Percentiles rank a stretch among this genome's conserved stretches.
These are phyloP conservation scores for Jackrogersella multiformis DNA, from an alignment of 495 filamentous ascomycete species.

Conservation along the genomic window DNA sequence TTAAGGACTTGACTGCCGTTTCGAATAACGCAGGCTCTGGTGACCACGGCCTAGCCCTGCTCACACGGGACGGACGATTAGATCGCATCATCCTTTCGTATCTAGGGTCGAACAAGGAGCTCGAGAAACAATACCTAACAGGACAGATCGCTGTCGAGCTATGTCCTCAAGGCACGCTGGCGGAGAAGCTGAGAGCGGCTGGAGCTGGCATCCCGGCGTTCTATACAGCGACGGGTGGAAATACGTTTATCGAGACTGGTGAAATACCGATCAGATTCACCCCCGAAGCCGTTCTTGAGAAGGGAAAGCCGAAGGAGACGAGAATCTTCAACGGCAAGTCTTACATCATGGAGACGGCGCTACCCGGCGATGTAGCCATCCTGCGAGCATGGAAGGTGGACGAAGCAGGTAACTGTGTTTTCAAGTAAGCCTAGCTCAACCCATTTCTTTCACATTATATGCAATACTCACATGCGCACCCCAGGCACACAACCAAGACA, in stretches of 20 bases:
- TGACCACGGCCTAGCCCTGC: constrained; percentile 61
- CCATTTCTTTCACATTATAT: background rate
- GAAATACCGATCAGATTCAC: constrained; percentile 66
- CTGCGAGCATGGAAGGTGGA: constrained; percentile 71
- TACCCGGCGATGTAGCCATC: constrained; percentile 70
- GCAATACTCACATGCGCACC: background rate
- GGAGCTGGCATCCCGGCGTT: constrained; percentile 75
- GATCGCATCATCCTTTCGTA: constrained; percentile 68
- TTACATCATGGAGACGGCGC: constrained; percentile 70
- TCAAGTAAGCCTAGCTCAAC: constrained; percentile 51
- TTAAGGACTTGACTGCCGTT: constrained; percentile 66
- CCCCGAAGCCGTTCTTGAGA: constrained; percentile 62
- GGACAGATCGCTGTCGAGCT: constrained; percentile 71
- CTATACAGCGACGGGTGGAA: constrained; percentile 69
- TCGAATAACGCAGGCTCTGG: constrained; percentile 72
- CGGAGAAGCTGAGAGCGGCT: constrained; percentile 68
- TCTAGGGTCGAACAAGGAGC: constrained; percentile 68
- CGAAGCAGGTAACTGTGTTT: constrained; percentile 69
- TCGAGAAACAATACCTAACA: constrained; percentile 70
- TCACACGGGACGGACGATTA: constrained; percentile 65
- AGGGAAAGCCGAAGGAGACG: constrained; percentile 65
- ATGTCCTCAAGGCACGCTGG: constrained; percentile 71
- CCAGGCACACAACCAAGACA: constrained; percentile 67
- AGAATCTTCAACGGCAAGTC: constrained; percentile 66
- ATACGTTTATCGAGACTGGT: constrained; percentile 68